These are phyloP conservation scores for Boechera stricta DNA, from an alignment of 345 rosid species.

Conservation along the genomic window DNA sequence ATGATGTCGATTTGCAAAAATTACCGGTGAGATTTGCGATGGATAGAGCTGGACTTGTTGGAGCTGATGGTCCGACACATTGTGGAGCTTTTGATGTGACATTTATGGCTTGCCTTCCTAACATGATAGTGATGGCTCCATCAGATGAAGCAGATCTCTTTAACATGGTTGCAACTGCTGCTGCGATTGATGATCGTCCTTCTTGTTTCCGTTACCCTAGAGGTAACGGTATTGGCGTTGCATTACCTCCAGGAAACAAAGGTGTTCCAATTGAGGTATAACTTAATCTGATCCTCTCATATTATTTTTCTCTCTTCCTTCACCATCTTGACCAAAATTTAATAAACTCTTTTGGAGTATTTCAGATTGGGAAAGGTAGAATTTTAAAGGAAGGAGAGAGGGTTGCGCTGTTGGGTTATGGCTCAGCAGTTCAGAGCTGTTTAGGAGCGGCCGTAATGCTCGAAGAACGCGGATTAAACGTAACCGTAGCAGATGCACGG, in stretches of 20 bases:
- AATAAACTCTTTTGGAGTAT: background rate
- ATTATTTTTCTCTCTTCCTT: background rate
- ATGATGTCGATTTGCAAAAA: conserved; percentile 95
- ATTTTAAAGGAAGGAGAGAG: conserved; percentile 84
- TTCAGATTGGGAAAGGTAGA: conserved; percentile 90
- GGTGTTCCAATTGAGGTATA: conserved; percentile 84
- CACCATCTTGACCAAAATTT: background rate
- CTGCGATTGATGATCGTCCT: conserved; percentile 88
- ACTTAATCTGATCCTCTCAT: background rate
- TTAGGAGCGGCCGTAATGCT: conserved; percentile 72
- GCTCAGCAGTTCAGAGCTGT: conserved; percentile 88
- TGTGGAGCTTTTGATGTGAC: conserved; percentile 96
- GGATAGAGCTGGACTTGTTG: conserved; percentile 98
- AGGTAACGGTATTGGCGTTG: conserved; percentile 88
- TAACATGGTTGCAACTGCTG: conserved; percentile 97
- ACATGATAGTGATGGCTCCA: conserved; percentile 99
- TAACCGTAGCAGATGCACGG: conserved; percentile 90
- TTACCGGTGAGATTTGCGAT: conserved; percentile 96
- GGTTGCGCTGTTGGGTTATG: conserved; percentile 89
- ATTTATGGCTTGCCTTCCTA: conserved; percentile 98
- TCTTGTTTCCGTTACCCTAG: conserved; percentile 97
- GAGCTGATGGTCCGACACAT: conserved; percentile 99
- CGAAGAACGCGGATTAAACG: conserved; percentile 53
- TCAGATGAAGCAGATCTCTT: conserved; percentile 97
- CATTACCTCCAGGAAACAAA: conserved; percentile 78